Evolutionary conservation across 495 filamentous ascomycete genomes (phyloP), one percentile per base, ranked within the genome.

Genomic region (Penicillium angulare): DNA sequence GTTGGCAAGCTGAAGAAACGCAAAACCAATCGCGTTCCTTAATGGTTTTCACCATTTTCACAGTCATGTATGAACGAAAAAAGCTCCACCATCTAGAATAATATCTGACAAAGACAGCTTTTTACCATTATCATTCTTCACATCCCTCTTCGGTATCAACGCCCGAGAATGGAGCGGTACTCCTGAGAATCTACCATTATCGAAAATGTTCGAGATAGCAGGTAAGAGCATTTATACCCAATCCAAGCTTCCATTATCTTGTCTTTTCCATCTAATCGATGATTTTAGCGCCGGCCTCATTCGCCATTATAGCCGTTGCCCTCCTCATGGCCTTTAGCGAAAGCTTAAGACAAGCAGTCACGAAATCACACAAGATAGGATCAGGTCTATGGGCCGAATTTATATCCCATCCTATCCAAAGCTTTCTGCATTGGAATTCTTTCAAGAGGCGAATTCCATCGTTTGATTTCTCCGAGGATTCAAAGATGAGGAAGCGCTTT

Each of bases 1-100:
- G 84, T 1, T 68, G 82, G 50, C 80, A 86, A 48, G 80, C 82
- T 5, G 81, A 86, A 49, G 79, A 85, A 0, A 82, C 84, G 0
- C 79, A 80, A 24, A 78, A 76, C 31, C 84, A 86, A 54, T 83
- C 81, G 31, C 73, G 80, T 31, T 79, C 82, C 8, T 75, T 86
- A 20, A 84, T 86, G 81, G 82, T 86, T 18, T 86, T 87, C 59
- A 87, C 83, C 15, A 82, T 81, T 8, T 85, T 86, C 62, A 86
- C 80, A 18, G 81, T 87, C 49, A 80, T 86, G 52, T 86, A 79
- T 60, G 66, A 81, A 79, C 59, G 66, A 81, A 7, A 67, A 72
- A 1, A n/a, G 9, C 8, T 21, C 17, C 23, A 4, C 27, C 5
- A 2, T 6, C 3, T 8, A 12, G 27, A 1, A 8, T 75, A 53